These are phyloP conservation scores for Aspergillus fumigatiaffinis DNA, from an alignment of 2,329 filamentous ascomycete genomes.

Conservation along the genomic window DNA sequence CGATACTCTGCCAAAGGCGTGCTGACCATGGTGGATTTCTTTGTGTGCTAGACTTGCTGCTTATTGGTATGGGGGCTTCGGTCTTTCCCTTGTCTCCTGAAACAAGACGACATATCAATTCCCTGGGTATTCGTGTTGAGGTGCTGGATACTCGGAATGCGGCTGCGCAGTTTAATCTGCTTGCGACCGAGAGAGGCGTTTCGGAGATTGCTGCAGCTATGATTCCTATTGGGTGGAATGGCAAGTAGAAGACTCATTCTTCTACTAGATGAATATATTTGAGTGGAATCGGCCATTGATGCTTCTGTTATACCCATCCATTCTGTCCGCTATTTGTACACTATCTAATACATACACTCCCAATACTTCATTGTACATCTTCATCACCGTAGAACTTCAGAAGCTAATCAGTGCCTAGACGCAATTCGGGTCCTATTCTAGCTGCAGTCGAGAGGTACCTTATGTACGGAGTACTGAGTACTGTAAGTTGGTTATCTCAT, in stretches of 20 bases:
- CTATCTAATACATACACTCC: not conserved
- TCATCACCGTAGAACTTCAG: not conserved
- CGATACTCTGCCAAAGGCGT: constrained; percentile 1
- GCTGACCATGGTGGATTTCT: not conserved
- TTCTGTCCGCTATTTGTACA: not conserved
- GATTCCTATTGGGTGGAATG: constrained; percentile 79
- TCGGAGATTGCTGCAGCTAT: constrained; percentile 81
- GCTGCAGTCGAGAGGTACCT: not conserved
- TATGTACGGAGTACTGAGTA: no score
- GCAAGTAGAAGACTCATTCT: constrained; percentile 11
- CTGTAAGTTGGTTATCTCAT: not conserved
- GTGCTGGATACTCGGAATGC: constrained; percentile 91
- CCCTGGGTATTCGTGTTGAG: constrained; percentile 79
- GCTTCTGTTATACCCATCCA: not conserved
- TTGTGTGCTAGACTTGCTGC: constrained; percentile 45
- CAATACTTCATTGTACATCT: not conserved
- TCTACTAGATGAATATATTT: not conserved
- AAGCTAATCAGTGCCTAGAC: not conserved
- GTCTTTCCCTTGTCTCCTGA: constrained; percentile 73
- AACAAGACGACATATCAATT: constrained; percentile 67
- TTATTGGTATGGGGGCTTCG: constrained; percentile 77
- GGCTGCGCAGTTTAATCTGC: constrained; percentile 86
- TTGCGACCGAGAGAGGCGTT: constrained; percentile 90
- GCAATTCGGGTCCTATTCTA: not conserved
- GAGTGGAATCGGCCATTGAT: constrained; percentile 7